Evolutionary conservation across 176 grass and related monocot genomes (phyloP).

Genomic region (Pontederia paniculata): DNA sequence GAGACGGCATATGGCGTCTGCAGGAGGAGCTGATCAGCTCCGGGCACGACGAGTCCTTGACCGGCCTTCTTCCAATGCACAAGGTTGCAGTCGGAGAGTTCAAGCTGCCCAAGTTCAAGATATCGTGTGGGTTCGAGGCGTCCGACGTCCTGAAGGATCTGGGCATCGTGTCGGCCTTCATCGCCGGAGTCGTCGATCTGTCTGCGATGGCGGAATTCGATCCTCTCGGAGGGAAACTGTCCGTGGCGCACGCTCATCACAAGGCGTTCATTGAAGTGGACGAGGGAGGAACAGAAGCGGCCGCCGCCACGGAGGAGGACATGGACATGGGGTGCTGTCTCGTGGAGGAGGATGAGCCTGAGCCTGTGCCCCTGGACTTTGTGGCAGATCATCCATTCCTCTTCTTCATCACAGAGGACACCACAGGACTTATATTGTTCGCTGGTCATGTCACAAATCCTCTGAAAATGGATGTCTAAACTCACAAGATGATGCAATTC

Average conservation of each 20-base stretch:
- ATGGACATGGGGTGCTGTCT: rapidly evolving
- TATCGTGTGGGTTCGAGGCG: conserved; percentile 25
- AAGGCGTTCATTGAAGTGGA: conserved; percentile 48
- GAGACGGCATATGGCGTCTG: conserved; percentile 27
- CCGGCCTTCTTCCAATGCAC: not conserved
- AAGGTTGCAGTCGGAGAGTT: conserved; percentile 28
- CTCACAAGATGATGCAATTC: too few species aligned
- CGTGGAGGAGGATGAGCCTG: too few species aligned
- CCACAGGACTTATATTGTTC: too few species aligned
- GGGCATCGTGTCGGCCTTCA: conserved; percentile 34
- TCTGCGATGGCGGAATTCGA: conserved; percentile 26
- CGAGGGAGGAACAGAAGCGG: conserved; percentile 48
- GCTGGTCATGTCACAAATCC: too few species aligned
- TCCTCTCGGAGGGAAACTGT: too few species aligned
- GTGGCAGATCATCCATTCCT: too few species aligned
- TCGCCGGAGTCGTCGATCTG: conserved; percentile 16
- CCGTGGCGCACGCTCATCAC: conserved; percentile 29
- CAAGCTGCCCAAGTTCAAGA: conserved; percentile 45
- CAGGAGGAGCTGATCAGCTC: conserved; percentile 31
- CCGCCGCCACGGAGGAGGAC: conserved; percentile 22
- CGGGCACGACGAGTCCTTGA: conserved; percentile 15
- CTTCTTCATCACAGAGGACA: too few species aligned
- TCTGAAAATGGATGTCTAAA: too few species aligned
- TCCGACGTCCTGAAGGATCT: conserved; percentile 21
- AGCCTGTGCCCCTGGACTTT: not conserved